Evolutionary conservation across 78 protist genomes (phyloP), one percentile per base, ranked within the genome.

Genomic region (Parvularia atlantis): DNA sequence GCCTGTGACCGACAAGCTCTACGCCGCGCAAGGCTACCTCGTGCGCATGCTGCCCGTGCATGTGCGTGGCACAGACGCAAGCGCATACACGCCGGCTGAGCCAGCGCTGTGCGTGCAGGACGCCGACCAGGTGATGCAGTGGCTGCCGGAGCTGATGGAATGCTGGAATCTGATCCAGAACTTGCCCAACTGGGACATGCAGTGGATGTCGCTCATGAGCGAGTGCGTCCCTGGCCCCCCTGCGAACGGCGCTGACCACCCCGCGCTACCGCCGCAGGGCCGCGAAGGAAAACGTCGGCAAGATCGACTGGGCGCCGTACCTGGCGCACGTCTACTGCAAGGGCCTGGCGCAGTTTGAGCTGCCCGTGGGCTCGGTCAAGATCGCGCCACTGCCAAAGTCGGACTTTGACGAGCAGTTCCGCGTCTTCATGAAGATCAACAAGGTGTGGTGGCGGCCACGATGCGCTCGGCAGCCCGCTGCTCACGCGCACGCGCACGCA

Each of bases 101-200:
- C n/a, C n/a, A n/a, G n/a, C n/a, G n/a, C n/a, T n/a, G n/a, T n/a
- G n/a, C n/a, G n/a, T n/a, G n/a, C n/a, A n/a, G n/a, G n/a, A n/a
- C n/a, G n/a, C n/a, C n/a, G n/a, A n/a, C n/a, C n/a, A n/a, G n/a
- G n/a, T n/a, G n/a, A n/a, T n/a, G n/a, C n/a, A n/a, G 33, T 76
- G 81, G 81, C 7, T 68, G 19, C 24, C 11, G 2, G 60, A 50
- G 28, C 30, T 76, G 37, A 6, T 54, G 5, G 48, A 48, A 2
- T 14, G 2, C 24, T 76, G 81, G 81, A 50, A 39, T 0, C 67
- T 7, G 67, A n/a, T 53, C 13, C 58, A 66, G 16, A 14, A 76
- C 75, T 10, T 13, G n/a, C 6, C 7, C 7, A 30, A 26, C 37
- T 76, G 81, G 81, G 72, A 76, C 36, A 31, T 31, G 4, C 66